phyloP scores from a whole-genome alignment of 768 basidiomycete genomes.

The Pholiota conissans region DNA sequence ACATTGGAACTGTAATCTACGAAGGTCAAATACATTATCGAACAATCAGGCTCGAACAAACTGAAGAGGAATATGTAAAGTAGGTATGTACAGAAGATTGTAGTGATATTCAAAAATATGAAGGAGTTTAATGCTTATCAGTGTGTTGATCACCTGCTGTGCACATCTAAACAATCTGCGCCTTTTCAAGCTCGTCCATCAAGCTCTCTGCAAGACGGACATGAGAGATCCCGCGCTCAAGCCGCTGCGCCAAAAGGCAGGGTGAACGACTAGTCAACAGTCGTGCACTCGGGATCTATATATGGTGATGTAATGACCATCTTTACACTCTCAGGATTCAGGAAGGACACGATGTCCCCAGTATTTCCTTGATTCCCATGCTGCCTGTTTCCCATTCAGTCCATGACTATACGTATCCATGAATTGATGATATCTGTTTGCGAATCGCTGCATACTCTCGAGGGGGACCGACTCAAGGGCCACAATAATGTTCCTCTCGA shows the following conservation, averaged over 20 bases:
- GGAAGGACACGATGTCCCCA: conserved; percentile 17
- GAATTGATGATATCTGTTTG: conserved; percentile 13
- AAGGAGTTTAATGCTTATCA: neutral
- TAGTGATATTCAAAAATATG: neutral
- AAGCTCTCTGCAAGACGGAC: no score
- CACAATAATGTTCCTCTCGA: neutral
- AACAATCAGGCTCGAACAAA: neutral
- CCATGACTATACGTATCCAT: conserved; percentile 22
- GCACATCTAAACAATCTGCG: neutral
- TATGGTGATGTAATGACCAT: no score
- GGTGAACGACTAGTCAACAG: no score
- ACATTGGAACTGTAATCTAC: neutral
- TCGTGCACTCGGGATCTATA: no score
- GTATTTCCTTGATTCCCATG: conserved; percentile 21
- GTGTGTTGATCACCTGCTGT: neutral
- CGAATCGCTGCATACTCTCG: neutral
- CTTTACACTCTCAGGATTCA: no score
- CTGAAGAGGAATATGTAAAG: neutral
- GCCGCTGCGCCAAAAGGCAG: no score
- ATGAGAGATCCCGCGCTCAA: no score
- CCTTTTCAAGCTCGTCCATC: conserved; percentile 1
- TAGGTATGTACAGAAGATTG: neutral
- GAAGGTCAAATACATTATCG: neutral
- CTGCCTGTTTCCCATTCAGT: conserved; percentile 18
- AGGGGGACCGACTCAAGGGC: neutral